phyloP scores from a whole-genome alignment of 352 stramenopile genomes.

The Globisporangium nodosum region DNA sequence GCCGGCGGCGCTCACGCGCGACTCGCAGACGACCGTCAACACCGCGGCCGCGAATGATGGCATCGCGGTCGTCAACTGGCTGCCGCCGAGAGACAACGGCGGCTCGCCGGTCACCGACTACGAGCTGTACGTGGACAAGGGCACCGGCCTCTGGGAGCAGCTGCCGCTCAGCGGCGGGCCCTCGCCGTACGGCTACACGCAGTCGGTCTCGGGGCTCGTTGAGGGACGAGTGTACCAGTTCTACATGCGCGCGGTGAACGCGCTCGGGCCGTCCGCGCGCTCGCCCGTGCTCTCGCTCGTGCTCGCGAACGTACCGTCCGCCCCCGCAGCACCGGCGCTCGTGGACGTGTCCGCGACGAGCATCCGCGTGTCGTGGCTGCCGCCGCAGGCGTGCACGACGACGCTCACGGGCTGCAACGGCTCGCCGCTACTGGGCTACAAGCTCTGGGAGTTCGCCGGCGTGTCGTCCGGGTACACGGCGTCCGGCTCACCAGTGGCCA shows the following conservation, averaged over 20 bases:
- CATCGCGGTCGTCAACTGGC: conserved; percentile 76
- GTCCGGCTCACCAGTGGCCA: conserved; percentile 69
- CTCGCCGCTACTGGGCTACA: conserved; percentile 86
- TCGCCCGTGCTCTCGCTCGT: conserved; percentile 88
- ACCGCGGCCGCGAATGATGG: conserved; percentile 38
- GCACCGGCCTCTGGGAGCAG: conserved; percentile 33
- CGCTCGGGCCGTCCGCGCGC: conserved; percentile 66
- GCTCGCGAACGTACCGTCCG: conserved; percentile 69
- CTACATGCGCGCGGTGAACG: conserved; percentile 88
- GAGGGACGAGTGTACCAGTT: conserved; percentile 92
- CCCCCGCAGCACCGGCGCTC: conserved; percentile 40
- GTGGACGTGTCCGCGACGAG: conserved; percentile 55
- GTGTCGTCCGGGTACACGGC: conserved; percentile 67
- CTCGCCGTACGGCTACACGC: conserved; percentile 50
- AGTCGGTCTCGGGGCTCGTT: conserved; percentile 35
- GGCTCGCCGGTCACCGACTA: conserved; percentile 90
- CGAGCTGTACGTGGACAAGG: conserved; percentile 88
- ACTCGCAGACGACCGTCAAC: conserved; percentile 72
- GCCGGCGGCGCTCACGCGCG: conserved; percentile 52
- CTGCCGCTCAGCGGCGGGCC: conserved; percentile 30
- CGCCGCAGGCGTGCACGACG: conserved; percentile 56
- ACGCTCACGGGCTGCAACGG: conserved; percentile 74
- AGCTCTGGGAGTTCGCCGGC: conserved; percentile 90
- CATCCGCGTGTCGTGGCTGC: conserved; percentile 68
- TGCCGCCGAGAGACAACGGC: conserved; percentile 88